Conservation (phyloP, 495 filamentous ascomycete species). For the Lasiosphaeria ovina region DNA sequence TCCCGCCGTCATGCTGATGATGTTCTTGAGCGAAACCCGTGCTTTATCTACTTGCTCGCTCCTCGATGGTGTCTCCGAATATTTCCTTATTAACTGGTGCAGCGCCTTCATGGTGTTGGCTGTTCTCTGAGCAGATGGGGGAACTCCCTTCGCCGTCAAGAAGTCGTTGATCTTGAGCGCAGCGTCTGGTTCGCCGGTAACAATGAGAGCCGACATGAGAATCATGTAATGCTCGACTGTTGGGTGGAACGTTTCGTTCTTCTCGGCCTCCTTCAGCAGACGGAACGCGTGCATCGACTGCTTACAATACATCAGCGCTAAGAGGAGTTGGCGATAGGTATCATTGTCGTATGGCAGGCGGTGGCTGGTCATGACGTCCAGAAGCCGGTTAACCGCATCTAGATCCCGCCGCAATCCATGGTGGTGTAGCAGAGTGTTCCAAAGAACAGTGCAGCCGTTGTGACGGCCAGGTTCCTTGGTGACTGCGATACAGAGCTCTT, state of each 20-base stretch:
- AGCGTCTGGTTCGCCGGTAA: slow-evolving; percentile 33
- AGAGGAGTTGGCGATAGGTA: slow-evolving; percentile 75
- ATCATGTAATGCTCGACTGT: slow-evolving; percentile 57
- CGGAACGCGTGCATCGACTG: slow-evolving; percentile 64
- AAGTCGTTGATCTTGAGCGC: slow-evolving; percentile 32
- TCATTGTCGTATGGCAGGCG: slow-evolving; percentile 60
- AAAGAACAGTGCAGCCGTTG: slow-evolving; percentile 57
- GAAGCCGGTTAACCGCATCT: slow-evolving; percentile 55
- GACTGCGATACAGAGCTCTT: slow-evolving; percentile 50
- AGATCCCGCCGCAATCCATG: slow-evolving; percentile 67
- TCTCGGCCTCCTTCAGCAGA: slow-evolving; percentile 61
- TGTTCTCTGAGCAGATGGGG: slow-evolving; percentile 26
- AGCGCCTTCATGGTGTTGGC: slow-evolving; percentile 14
- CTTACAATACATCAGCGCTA: slow-evolving; percentile 58
- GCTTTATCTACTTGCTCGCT: not conserved
- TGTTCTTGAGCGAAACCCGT: not conserved
- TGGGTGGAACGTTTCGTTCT: slow-evolving; percentile 54
- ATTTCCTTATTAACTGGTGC: not conserved
- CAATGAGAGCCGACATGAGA: slow-evolving; percentile 36
- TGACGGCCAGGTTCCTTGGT: slow-evolving; percentile 40
- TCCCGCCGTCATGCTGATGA: slow-evolving; percentile 7
- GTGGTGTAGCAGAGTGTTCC: slow-evolving; percentile 72
- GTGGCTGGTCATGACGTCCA: slow-evolving; percentile 59
- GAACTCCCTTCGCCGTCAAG: slow-evolving; percentile 17
- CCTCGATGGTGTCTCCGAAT: not conserved